Percentiles rank a stretch among this genome's conserved stretches.
Conservation (phyloP, 2,329 filamentous ascomycete species). For the Microdochium nivale region DNA sequence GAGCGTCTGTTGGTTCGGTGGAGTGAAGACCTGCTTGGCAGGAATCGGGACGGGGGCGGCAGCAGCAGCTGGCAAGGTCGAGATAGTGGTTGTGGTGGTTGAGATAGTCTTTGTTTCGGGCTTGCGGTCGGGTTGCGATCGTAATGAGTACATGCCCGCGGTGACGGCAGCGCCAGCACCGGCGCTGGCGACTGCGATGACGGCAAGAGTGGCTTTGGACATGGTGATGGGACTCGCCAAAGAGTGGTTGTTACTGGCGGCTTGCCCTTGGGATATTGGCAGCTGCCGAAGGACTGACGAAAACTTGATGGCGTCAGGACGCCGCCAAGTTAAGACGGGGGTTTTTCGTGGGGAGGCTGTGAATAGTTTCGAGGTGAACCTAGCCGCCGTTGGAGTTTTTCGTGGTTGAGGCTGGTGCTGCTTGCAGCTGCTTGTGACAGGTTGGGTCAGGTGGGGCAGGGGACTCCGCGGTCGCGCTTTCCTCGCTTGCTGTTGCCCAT, state of each 20-base stretch:
- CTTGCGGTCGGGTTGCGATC: slow-evolving; percentile 26
- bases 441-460: background rate
- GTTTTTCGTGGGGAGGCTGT: background rate
- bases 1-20: slow-evolving; percentile 17
- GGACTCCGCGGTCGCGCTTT: no score
- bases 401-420: background rate
- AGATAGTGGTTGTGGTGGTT: slow-evolving; percentile 20
- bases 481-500: no score
- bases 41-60: slow-evolving; percentile 35
- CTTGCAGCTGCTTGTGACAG: background rate
- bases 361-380: background rate
- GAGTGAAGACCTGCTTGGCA: slow-evolving; percentile 46
- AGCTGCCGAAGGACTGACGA: background rate
- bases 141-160: slow-evolving; percentile 55
- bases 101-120: slow-evolving; percentile 33
- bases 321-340: background rate
- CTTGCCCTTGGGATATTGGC: background rate
- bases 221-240: slow-evolving; percentile 34
- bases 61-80: slow-evolving; percentile 23
- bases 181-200: slow-evolving; percentile 68
- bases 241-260: background rate
- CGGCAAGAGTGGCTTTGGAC: slow-evolving; percentile 70
- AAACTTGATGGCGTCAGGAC: background rate
- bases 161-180: slow-evolving; percentile 70
- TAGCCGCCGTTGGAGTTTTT: background rate